phyloP scores from a whole-genome alignment of 202 grass and related monocot genomes.

The Thinopyrum obtusiflorum region DNA sequence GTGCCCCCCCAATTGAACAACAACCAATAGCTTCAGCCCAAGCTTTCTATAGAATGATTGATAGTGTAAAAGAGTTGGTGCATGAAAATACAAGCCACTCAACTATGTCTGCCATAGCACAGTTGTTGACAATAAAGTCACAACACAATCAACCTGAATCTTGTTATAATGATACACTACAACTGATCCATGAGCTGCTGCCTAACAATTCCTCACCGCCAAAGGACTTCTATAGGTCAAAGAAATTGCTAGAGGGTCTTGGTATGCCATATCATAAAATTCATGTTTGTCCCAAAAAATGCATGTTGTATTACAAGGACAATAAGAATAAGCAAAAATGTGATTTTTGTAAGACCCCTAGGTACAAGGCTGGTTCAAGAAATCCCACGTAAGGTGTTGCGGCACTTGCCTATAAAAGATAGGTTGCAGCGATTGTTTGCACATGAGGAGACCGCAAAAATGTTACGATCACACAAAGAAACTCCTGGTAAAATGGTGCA shows the following conservation, averaged over 20 bases:
- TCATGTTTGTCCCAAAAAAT: not conserved
- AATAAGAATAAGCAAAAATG: too few species aligned
- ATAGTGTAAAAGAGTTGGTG: not conserved
- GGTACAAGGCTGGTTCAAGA: too few species aligned
- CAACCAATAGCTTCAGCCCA: not conserved
- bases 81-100: not conserved
- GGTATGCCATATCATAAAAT: slow-evolving; percentile 24
- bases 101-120: not conserved
- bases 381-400: too few species aligned
- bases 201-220: not conserved
- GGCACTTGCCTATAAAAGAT: too few species aligned
- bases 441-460: too few species aligned
- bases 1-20: not conserved
- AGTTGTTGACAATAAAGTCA: not conserved
- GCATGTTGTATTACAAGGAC: too few species aligned
- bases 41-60: not conserved
- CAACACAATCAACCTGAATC: not conserved
- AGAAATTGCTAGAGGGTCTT: slow-evolving; percentile 1
- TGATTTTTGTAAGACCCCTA: too few species aligned
- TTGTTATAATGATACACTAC: not conserved
- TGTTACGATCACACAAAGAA: too few species aligned
- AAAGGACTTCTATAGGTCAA: not conserved
- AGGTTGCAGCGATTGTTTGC: too few species aligned
- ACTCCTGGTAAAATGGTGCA: too few species aligned
- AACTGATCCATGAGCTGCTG: not conserved